These are phyloP conservation scores for Suillus spraguei DNA, from an alignment of 768 basidiomycete species.

Conservation along the genomic window DNA sequence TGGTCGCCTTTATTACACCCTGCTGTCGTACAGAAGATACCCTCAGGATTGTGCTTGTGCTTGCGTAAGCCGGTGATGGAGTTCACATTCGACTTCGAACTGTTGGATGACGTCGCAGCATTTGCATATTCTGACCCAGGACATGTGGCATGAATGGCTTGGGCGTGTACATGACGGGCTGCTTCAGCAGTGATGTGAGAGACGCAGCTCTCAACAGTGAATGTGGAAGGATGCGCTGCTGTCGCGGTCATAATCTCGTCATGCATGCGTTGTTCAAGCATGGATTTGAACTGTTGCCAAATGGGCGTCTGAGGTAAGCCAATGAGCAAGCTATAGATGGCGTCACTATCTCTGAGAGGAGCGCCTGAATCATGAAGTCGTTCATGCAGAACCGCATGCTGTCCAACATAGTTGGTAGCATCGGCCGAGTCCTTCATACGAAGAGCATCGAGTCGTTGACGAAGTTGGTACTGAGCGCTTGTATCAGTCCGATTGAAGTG, in stretches of 20 bases:
- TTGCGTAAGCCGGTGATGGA: too few relatives aligned
- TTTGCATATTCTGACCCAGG: too few relatives aligned
- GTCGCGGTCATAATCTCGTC: not conserved
- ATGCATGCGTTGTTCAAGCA: not conserved
- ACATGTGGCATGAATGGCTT: too few relatives aligned
- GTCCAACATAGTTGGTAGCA: not conserved
- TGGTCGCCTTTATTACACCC: not conserved
- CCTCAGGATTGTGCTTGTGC: too few relatives aligned
- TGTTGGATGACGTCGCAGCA: too few relatives aligned
- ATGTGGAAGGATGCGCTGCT: fast-evolving
- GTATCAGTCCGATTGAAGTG: not conserved
- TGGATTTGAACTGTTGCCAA: too few relatives aligned
- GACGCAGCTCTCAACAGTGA: not conserved
- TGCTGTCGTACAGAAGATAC: not conserved
- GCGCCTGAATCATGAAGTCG: not conserved
- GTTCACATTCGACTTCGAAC: too few relatives aligned
- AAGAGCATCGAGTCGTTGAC: not conserved
- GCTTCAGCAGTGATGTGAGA: not conserved
- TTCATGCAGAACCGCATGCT: not conserved
- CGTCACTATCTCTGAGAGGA: not conserved
- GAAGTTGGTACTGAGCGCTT: not conserved
- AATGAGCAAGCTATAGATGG: not conserved
- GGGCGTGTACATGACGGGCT: not conserved
- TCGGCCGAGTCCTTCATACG: not conserved
- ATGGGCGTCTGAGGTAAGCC: not conserved